Conservation (phyloP, 345 rosid species). For the Psidium friedrichsthalianum region DNA sequence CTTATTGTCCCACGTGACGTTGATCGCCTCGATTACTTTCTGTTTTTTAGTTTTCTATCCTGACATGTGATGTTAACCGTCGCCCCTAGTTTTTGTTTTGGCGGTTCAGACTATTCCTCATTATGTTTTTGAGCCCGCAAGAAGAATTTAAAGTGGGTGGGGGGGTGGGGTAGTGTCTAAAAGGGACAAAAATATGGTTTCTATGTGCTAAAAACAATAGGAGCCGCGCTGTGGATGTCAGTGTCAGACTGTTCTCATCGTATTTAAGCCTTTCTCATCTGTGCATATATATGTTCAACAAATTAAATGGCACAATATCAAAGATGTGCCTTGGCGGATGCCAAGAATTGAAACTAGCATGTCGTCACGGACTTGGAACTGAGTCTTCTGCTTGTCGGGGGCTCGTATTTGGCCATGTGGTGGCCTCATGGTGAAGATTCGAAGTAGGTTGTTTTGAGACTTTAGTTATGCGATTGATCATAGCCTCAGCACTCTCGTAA, state of each 20-base stretch:
- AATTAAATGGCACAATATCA: background rate
- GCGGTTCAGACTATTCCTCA: background rate
- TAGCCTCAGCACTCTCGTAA: background rate
- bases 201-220: background rate
- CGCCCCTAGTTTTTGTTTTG: background rate
- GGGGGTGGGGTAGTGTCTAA: background rate
- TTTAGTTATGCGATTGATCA: background rate
- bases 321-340: background rate
- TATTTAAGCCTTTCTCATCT: background rate
- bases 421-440: background rate
- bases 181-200: background rate
- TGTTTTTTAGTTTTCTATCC: background rate
- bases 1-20: background rate
- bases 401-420: background rate
- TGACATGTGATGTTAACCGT: background rate
- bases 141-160: background rate
- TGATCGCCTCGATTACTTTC: background rate
- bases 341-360: background rate
- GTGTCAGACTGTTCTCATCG: background rate
- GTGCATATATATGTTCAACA: background rate
- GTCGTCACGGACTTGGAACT: background rate
- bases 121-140: background rate
- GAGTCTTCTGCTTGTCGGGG: background rate
- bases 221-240: background rate
- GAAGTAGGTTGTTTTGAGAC: background rate